Evolutionary conservation across 2,329 filamentous ascomycete species (phyloP), one percentile per base, ranked within the genome.

Genomic region (Stemphylium vesicarium): DNA sequence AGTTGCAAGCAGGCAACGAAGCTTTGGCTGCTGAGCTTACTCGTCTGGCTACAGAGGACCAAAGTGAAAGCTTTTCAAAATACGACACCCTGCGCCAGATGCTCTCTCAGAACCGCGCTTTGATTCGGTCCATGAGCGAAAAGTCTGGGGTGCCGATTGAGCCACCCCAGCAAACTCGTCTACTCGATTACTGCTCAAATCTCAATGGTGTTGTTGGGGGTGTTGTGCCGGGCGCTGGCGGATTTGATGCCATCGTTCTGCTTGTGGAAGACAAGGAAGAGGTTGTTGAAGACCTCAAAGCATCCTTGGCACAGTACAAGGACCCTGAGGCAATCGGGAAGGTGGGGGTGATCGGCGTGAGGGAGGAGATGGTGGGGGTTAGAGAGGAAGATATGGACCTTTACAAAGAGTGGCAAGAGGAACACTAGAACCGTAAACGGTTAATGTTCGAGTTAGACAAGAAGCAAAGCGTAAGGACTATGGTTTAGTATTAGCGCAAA

Each of bases 181-280:
- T 99, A 56, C 79, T 99, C 32, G 90, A 99, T 76, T 90, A 87
- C 9, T 82, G 94, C 53, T 84, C 81, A 3, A 74, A 78, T 4
- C 78, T 97, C 1, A 83, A 89, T 0, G 95, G 94, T 5, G 92
- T 98, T 3, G 85, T 93, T 61, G 93, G 92, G 0, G 95, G 93
- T 0, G 92, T 98, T 0, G 95, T 97, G 0, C 95, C 95, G 0
- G 95, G 95, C 0, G 95, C 95, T 0, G 95, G 95, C 9, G 95
- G 95, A 0, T 97, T 90, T 70, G 95, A 99, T 79, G 95, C 95
- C 1, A 83, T 96, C 50, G 90, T 89, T 0, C 75, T 99, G 56
- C 75, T 99, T 55, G 85, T 96, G 61, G 83, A 84, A 66, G 91
- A 97, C 66, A 86, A 90, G 48, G 81, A 81, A 32, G 83, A 82